A percentile compares a stretch with the other conserved stretches of the same genome.
Conservation (phyloP, 306 rosid species). For the Trichosanthes truncata region DNA sequence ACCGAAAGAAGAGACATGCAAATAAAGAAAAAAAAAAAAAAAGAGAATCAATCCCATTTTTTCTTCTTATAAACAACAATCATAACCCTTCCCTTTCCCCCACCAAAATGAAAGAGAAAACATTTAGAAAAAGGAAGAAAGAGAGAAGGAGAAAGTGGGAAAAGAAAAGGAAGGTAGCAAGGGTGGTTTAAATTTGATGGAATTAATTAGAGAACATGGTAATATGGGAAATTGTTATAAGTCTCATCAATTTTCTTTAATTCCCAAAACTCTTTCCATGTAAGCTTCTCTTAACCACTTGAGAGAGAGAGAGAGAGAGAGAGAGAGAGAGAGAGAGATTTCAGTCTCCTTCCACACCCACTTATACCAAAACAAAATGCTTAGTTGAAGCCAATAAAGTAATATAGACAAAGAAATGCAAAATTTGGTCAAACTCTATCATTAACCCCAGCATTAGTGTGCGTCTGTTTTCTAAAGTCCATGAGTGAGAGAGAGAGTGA, state of each 20-base stretch:
- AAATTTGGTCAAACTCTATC: not conserved
- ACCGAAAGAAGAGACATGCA: slow-evolving; percentile 7
- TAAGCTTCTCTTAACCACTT: slow-evolving; percentile 1
- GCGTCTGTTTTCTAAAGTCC: not conserved
- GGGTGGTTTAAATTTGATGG: not conserved
- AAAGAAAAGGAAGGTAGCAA: not conserved
- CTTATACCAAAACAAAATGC: not conserved
- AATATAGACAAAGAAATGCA: not conserved
- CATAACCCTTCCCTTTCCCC: not conserved
- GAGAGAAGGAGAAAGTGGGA: not conserved
- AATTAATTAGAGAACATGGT: not conserved
- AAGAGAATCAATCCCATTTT: not conserved
- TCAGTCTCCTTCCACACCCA: not conserved
- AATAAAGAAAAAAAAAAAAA: not conserved
- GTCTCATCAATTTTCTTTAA: not conserved
- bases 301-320: not conserved
- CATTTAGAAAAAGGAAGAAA: not conserved
- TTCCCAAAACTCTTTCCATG: not conserved
- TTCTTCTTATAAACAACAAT: not conserved
- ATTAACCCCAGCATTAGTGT: not conserved
- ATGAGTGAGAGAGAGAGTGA: not conserved
- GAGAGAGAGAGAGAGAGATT: not conserved
- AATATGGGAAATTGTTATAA: not conserved
- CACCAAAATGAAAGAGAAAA: not conserved
- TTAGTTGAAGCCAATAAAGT: not conserved